Evolutionary conservation across 495 filamentous ascomycete species (phyloP).

Genomic region (Lophiotrema nucula): DNA sequence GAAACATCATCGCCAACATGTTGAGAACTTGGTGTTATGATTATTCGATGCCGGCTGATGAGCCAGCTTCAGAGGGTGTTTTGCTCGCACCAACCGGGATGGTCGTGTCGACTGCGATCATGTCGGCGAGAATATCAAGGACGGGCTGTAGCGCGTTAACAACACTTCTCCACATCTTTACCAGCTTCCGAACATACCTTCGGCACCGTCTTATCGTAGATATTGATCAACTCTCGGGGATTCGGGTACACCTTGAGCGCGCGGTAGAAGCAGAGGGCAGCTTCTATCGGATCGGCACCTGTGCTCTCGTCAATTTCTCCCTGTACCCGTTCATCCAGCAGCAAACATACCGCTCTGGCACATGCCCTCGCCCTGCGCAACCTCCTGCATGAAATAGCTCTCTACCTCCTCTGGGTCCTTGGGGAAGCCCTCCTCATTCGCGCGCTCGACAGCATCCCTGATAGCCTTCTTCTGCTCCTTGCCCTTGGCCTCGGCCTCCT

Average conservation of each 20-base stretch:
- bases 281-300: constrained; percentile 75
- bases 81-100: constrained; percentile 58
- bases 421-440: constrained; percentile 88
- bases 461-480: constrained; percentile 70
- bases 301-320: constrained; percentile 15
- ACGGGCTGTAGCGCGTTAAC: constrained; percentile 61
- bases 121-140: constrained; percentile 91
- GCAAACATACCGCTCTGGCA: constrained; percentile 63
- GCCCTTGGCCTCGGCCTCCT: constrained; percentile 49
- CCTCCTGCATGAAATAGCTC: constrained; percentile 90
- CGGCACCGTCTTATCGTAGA: constrained; percentile 97
- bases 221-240: constrained; percentile 84
- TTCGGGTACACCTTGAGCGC: constrained; percentile 97
- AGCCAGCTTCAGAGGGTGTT: constrained; percentile 27
- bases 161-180: not conserved
- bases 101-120: constrained; percentile 85
- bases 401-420: constrained; percentile 87
- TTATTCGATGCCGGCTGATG: constrained; percentile 6
- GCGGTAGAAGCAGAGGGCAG: constrained; percentile 93
- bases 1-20: not conserved
- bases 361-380: constrained; percentile 78
- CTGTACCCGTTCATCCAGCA: not conserved
- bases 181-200: constrained; percentile 55
- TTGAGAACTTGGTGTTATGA: too few species aligned
- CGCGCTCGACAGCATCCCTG: constrained; percentile 67